Base-by-base conservation (phyloP, 805 yeast genomes). In the Kluyveromyces siamensis region DNA sequence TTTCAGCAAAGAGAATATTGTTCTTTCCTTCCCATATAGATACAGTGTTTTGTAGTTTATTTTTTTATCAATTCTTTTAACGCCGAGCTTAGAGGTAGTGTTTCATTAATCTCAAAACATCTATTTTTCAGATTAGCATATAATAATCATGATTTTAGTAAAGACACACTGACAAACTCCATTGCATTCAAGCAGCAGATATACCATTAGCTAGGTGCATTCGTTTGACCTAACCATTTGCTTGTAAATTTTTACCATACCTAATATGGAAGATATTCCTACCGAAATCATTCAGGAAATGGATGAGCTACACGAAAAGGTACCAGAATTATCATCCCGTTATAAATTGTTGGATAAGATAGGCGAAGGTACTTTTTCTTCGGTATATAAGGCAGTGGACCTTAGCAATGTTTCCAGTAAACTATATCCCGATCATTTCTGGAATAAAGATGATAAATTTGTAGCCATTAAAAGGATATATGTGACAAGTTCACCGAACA, bases 391-490 rank as follows among this genome's bases (percentile, higher is more conserved):
- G 14, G 65, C 68, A 6, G 53, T 54, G 19, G 70, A 69, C 48
- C 42, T 67, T n/a, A 63, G 62, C 55, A 69, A 68, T 2, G 67
- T 60, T 41, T 54, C 62, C 36, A 54, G 64, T 17, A 50, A 50
- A 40, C 58, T 55, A 40, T 60, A 53, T 48, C 49, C 52, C 39
- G 54, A 58, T 8, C 69, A 65, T 49, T 62, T 62, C 48, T 65
- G 68, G 68, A 48, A 58, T 8, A 50, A 71, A 65, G 53, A 72
- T 62, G 51, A 60, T 36, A 59, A 61, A 35, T 68, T 62, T 46
- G 98, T 93, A 49, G 99, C 99, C 1, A 72, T 93, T 55, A 93
- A 93, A 63, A 80, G 93, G 59, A 88, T 93, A 43, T 90, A 91
- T 65, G 98, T 90, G 18, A 93, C 99, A 0, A 87, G 96, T 1